Percentiles rank a stretch among this genome's conserved stretches.
phyloP scores from a whole-genome alignment of 2,329 filamentous ascomycete species.

The Aspergillus brasiliensis region DNA sequence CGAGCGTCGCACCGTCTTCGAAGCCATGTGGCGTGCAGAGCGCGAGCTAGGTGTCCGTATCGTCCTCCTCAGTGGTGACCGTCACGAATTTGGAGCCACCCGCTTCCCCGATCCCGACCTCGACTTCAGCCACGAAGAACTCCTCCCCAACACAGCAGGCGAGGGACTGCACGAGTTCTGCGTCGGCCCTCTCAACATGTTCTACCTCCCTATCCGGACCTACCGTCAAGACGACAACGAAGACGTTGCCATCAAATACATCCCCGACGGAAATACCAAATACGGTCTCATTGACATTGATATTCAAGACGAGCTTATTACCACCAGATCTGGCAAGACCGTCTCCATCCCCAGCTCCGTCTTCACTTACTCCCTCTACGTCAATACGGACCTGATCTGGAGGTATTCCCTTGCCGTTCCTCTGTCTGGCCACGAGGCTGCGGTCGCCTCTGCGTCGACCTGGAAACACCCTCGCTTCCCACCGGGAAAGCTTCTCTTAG shows the following conservation, averaged over 20 bases:
- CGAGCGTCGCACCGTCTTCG: constrained; percentile 76
- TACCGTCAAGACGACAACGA: constrained; percentile 80
- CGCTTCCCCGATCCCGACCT: constrained; percentile 59
- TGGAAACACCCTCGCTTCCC: constrained; percentile 24
- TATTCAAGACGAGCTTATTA: constrained; percentile 54
- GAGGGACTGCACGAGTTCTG: constrained; percentile 79
- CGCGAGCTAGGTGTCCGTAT: constrained; percentile 70
- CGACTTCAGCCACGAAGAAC: constrained; percentile 17
- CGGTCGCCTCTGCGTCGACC: constrained; percentile 4
- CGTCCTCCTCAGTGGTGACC: constrained; percentile 82
- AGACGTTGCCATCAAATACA: constrained; percentile 82
- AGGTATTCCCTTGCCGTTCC: constrained; percentile 50
- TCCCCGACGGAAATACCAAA: constrained; percentile 82
- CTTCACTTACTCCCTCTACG: constrained; percentile 77
- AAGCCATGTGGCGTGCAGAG: constrained; percentile 91
- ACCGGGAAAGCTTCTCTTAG: constrained; percentile 37
- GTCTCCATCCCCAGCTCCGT: constrained; percentile 53
- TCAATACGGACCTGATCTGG: constrained; percentile 82
- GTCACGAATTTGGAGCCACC: constrained; percentile 96
- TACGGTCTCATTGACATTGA: constrained; percentile 82
- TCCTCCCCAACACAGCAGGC: constrained; percentile 28
- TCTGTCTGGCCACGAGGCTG: constrained; percentile 16
- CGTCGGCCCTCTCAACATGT: constrained; percentile 88
- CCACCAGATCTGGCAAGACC: constrained; percentile 11
- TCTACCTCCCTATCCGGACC: constrained; percentile 81